These are phyloP conservation scores for Reutealis trisperma DNA, from an alignment of 345 rosid genomes.

Conservation along the genomic window DNA sequence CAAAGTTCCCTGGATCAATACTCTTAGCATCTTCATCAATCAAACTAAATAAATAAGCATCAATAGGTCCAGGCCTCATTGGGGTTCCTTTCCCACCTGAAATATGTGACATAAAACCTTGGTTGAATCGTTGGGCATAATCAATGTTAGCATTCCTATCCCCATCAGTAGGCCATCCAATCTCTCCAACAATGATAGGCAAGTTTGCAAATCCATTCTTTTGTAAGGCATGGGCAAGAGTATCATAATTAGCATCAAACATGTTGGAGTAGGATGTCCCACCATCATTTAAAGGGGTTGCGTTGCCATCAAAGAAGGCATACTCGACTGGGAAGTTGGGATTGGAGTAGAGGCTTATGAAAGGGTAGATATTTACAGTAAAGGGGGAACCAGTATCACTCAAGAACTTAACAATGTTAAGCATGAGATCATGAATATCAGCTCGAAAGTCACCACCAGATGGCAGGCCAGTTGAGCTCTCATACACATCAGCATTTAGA, in stretches of 20 bases:
- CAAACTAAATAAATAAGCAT: conserved; percentile 69
- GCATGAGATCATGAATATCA: conserved; percentile 63
- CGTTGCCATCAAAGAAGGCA: conserved; percentile 68
- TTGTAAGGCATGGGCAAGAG: conserved; percentile 66
- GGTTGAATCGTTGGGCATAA: conserved; percentile 75
- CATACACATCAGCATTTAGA: conserved; percentile 84
- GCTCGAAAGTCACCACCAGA: conserved; percentile 76
- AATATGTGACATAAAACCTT: conserved; percentile 67
- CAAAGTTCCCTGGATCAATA: conserved; percentile 63
- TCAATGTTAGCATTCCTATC: conserved; percentile 52
- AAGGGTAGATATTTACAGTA: conserved; percentile 88
- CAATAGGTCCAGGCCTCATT: conserved; percentile 55
- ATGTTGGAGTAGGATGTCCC: conserved; percentile 76
- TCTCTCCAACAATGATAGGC: conserved; percentile 82
- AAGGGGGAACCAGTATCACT: conserved; percentile 55
- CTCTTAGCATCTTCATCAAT: conserved; percentile 88
- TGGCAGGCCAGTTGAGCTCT: conserved; percentile 55
- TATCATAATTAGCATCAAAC: conserved; percentile 86
- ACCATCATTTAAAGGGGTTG: conserved; percentile 73
- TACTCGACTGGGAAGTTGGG: conserved; percentile 73
- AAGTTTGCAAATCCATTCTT: conserved; percentile 73
- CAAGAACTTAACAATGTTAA: conserved; percentile 62
- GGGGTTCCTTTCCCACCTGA: conserved; percentile 66
- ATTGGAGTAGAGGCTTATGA: conserved; percentile 77
- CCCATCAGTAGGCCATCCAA: conserved; percentile 94